These are phyloP conservation scores for Fraxinus paxiana DNA, from an alignment of 305 asterid genomes.

Conservation along the genomic window DNA sequence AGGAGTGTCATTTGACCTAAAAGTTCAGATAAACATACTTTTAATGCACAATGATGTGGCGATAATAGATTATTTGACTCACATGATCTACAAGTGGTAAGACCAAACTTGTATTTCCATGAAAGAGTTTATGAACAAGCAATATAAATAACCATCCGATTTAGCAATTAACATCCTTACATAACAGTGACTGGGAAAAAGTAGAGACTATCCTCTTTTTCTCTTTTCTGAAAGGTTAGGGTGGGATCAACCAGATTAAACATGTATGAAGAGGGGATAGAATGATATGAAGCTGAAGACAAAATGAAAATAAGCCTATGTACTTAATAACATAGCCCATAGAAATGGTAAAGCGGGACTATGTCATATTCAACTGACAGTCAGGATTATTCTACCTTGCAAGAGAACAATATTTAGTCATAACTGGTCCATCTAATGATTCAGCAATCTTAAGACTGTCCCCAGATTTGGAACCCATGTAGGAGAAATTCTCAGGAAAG, in stretches of 20 bases:
- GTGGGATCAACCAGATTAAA: not conserved
- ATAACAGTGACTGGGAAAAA: not conserved
- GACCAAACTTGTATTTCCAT: not conserved
- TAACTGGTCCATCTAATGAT: constrained; percentile 75
- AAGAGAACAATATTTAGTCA: constrained; percentile 64
- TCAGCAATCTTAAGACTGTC: constrained; percentile 76
- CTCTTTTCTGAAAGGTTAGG: not conserved
- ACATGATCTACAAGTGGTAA: not conserved
- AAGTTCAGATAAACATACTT: not conserved
- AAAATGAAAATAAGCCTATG: not conserved
- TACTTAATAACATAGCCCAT: not conserved
- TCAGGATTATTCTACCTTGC: constrained; percentile 46
- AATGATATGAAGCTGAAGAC: not conserved
- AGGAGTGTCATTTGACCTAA: constrained; percentile 17
- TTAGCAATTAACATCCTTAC: not conserved
- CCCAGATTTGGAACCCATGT: constrained; percentile 60
- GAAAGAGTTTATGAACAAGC: not conserved
- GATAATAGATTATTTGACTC: not conserved
- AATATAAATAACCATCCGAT: constrained; percentile 1
- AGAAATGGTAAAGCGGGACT: not conserved
- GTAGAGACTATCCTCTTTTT: not conserved
- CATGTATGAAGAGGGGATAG: not conserved
- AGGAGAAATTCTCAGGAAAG: constrained; percentile 90
- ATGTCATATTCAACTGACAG: not conserved
- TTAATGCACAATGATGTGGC: not conserved